Conservation (phyloP, 78 protist genomes). For the Dictyostelium intermedium region DNA sequence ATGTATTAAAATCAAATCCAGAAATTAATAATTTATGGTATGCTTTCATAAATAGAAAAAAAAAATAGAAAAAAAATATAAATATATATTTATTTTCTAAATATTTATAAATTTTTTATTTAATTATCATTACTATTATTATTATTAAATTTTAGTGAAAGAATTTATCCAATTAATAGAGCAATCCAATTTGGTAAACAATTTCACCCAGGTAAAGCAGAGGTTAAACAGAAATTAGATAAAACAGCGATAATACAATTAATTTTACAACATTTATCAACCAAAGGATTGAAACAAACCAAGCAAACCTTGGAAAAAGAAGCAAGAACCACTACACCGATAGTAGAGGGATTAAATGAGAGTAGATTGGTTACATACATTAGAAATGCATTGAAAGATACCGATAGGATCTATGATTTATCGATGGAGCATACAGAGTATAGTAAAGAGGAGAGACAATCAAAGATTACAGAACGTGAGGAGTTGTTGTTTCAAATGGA, state of each 20-base stretch:
- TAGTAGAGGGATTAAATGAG: conserved; percentile 46
- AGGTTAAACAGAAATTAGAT: conserved; percentile 71
- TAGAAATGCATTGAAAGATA: conserved; percentile 59
- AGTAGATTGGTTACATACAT: conserved; percentile 59
- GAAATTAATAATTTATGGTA: conserved; percentile 59
- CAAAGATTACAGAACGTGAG: conserved; percentile 64
- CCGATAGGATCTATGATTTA: conserved; percentile 80
- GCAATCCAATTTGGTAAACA: conserved; percentile 65
- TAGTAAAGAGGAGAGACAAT: conserved; percentile 5
- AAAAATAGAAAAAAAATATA: too few species aligned
- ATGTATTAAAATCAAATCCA: conserved; percentile 63
- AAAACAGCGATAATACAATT: conserved; percentile 56
- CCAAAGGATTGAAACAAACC: conserved; percentile 76
- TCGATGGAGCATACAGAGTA: conserved; percentile 74
- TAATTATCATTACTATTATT: too few species aligned
- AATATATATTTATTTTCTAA: too few species aligned
- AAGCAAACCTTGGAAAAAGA: conserved; percentile 51
- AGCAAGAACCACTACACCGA: conserved; percentile 38
- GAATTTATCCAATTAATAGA: conserved; percentile 73
- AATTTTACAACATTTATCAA: conserved; percentile 67
- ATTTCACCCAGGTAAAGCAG: conserved; percentile 64
- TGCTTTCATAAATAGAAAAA: too few species aligned
- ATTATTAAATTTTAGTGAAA: too few species aligned
- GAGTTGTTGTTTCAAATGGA: conserved; percentile 62
- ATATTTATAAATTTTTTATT: not conserved